Evolutionary conservation across 2,329 filamentous ascomycete species (phyloP).

Genomic region (Aspergillus bombycis): DNA sequence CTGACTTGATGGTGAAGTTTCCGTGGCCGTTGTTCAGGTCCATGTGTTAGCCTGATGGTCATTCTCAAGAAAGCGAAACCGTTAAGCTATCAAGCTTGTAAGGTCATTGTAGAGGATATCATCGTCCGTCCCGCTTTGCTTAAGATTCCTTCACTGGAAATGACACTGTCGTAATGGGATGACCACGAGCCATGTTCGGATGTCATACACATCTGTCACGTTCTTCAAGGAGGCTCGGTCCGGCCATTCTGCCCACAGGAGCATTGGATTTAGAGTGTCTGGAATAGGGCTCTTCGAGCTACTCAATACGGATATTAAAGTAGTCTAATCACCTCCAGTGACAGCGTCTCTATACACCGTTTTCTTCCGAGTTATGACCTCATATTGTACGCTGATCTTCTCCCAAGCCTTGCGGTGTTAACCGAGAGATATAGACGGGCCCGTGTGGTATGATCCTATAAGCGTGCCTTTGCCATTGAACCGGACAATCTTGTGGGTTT

Average conservation of each 20-base stretch:
- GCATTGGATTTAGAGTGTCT: neutral
- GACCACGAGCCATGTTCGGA: neutral
- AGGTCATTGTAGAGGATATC: neutral
- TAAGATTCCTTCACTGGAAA: neutral
- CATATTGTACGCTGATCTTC: neutral
- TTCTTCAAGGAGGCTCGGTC: neutral
- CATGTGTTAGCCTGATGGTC: neutral
- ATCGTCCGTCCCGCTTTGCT: neutral
- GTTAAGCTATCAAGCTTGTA: neutral
- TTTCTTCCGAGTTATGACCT: neutral
- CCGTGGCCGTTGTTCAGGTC: neutral
- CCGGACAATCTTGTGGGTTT: neutral
- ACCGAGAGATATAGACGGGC: neutral
- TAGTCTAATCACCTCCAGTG: neutral
- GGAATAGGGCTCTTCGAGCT: neutral
- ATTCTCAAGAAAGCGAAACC: neutral
- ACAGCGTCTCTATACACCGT: neutral
- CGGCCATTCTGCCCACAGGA: neutral
- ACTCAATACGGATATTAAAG: neutral
- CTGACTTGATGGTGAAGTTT: neutral
- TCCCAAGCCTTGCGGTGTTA: neutral
- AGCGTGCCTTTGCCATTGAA: neutral
- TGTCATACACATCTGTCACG: neutral
- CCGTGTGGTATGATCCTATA: neutral
- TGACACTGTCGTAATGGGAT: neutral